These are phyloP conservation scores for Funneliformis geosporum DNA, from an alignment of 192 early-diverging fungal species.

Conservation along the genomic window DNA sequence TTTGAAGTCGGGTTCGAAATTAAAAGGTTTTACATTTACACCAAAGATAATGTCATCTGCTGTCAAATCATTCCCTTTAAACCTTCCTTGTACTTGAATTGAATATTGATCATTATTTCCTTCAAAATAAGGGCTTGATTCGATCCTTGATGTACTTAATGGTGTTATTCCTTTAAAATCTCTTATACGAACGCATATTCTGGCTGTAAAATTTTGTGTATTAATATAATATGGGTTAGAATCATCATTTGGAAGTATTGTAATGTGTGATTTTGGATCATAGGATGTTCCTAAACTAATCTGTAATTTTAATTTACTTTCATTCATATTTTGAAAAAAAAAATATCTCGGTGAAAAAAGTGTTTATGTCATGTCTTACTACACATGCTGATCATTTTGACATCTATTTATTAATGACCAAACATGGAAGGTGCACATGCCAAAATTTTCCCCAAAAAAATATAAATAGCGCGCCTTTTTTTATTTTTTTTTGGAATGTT, in stretches of 20 bases:
- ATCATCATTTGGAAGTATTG: slow-evolving; percentile 65
- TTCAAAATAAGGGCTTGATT: slow-evolving; percentile 55
- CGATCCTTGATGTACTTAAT: slow-evolving; percentile 35
- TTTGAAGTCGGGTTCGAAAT: background rate
- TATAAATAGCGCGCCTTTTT: background rate
- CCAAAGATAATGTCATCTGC: slow-evolving; percentile 77
- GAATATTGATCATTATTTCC: slow-evolving; percentile 63
- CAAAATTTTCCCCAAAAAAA: background rate
- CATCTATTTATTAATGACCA: too few relatives aligned
- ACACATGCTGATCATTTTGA: too few relatives aligned
- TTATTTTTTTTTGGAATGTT: background rate
- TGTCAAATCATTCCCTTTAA: slow-evolving; percentile 63
- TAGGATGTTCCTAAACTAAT: slow-evolving; percentile 44
- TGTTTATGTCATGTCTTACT: too few relatives aligned
- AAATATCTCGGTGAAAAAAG: too few relatives aligned
- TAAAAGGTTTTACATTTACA: slow-evolving; percentile 23
- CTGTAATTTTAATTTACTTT: slow-evolving; percentile 34
- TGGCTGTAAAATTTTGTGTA: slow-evolving; percentile 61
- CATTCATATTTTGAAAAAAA: background rate
- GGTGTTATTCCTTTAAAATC: slow-evolving; percentile 63
- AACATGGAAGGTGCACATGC: background rate
- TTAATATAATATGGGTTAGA: slow-evolving; percentile 62
- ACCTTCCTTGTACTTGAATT: slow-evolving; percentile 72
- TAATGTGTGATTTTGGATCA: slow-evolving; percentile 36
- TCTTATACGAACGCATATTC: slow-evolving; percentile 67